A percentile compares a stretch with the other conserved stretches of the same genome.
These are phyloP conservation scores for Blastomyces percursus DNA, from an alignment of 2,329 filamentous ascomycete genomes.

Conservation along the genomic window DNA sequence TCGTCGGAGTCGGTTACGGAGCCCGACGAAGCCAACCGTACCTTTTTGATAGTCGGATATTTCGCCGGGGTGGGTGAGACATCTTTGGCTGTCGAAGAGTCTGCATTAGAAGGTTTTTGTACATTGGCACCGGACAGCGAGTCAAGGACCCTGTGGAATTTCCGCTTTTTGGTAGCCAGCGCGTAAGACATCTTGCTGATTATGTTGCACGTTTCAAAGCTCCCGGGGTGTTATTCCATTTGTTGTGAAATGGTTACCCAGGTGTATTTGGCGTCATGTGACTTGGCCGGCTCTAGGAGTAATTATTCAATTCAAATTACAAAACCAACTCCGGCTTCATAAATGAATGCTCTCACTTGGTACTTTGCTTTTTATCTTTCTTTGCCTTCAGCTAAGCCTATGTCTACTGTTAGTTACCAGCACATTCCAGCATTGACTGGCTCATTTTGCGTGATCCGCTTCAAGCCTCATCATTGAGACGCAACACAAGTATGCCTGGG, in stretches of 20 bases:
- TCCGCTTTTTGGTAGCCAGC: constrained; percentile 37
- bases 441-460: neutral
- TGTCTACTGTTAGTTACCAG: too few relatives aligned
- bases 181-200: constrained; percentile 32
- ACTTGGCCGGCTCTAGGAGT: neutral
- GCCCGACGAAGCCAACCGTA: constrained; percentile 9
- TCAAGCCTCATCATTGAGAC: neutral
- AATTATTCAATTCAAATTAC: too few relatives aligned
- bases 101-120: constrained; percentile 8
- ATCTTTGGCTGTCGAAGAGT: neutral
- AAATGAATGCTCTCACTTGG: too few relatives aligned
- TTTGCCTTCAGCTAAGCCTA: neutral
- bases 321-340: too few relatives aligned
- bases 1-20: constrained; percentile 7
- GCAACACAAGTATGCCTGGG: neutral
- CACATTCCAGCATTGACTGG: neutral
- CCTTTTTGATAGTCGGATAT: constrained; percentile 14
- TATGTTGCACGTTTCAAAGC: neutral
- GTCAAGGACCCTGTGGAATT: constrained; percentile 38
- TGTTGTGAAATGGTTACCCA: neutral
- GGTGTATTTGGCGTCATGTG: neutral
- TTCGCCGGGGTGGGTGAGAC: neutral
- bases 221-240: neutral
- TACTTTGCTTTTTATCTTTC: neutral
- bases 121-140: constrained; percentile 28